Evolutionary conservation across 2,329 filamentous ascomycete species (phyloP), one percentile per base, ranked within the genome.

Genomic region (Penicillium sp.): DNA sequence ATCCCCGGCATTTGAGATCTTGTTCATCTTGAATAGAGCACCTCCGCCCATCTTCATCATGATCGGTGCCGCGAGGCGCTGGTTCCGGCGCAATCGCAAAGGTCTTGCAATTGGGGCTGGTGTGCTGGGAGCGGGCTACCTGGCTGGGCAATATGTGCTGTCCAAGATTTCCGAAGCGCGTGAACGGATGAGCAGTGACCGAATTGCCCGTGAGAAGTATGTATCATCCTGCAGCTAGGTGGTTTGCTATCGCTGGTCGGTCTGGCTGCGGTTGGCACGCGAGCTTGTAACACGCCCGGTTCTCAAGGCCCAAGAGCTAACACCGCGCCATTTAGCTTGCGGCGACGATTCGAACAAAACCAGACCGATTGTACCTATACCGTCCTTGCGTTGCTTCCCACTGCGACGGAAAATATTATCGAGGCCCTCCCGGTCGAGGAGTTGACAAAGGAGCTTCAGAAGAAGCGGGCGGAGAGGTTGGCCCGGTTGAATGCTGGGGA

Each of bases 351-450:
- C 80, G 92, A 98, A 77, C 95, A 99, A 79, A 99, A 99, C 78
- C 95, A 99, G 76, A 94, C 97, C 75, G 95, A 99, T 79, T 99
- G 95, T 80, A 97, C 94, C 52, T 97, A 96, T 76, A 99, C 95
- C 40, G 93, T 98, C 48, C 88, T 98, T n/a, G 95, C 94, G 33
- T 87, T 99, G 58, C 85, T 99, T 10, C 95, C 95, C 4, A 96
- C 94, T 37, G 91, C 93, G 6, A 93, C 93, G 26, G 88, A 95
- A 68, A 94, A 96, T 74, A 90, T 99, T 70, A 83, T 97, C 71
- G 88, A 92, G 68, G 88, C 90, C 35, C 86, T 98, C 70, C 92
- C 96, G 56, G 96, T 96, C 46, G 95, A 99, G 76, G 88, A 91
- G 71, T 92, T 97, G 71, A 94, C 94, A 4, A 89, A 93, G 68